Percentiles rank a stretch among this genome's conserved stretches.
phyloP scores from a whole-genome alignment of 441 rosid species.

The Gossypium davidsonii region DNA sequence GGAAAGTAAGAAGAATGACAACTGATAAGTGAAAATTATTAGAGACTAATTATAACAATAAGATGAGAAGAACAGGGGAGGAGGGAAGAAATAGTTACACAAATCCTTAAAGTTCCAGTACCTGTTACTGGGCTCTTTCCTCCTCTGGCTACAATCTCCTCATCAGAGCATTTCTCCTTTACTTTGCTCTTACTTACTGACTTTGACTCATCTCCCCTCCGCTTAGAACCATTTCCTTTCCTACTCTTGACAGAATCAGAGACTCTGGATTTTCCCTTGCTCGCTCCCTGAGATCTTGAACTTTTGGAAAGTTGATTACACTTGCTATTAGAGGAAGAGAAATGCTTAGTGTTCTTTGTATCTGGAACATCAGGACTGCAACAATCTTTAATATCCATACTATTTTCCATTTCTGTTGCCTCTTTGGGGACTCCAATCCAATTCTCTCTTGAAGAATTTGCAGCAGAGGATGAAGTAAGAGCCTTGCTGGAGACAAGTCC shows the following conservation, averaged over 20 bases:
- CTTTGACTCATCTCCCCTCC: conserved; percentile 31
- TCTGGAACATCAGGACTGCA: conserved; percentile 22
- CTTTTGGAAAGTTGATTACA: conserved; percentile 25
- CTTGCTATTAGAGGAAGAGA: conserved; percentile 36
- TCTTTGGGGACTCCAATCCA: conserved; percentile 23
- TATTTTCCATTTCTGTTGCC: conserved; percentile 20
- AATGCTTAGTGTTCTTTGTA: conserved; percentile 21
- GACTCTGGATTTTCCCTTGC: conserved; percentile 44
- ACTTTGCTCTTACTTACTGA: conserved; percentile 29
- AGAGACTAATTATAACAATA: background rate
- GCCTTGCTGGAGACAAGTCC: conserved; percentile 24
- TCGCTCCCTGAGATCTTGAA: conserved; percentile 42
- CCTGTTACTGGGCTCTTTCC: conserved; percentile 46
- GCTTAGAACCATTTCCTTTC: conserved; percentile 32
- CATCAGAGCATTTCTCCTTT: conserved; percentile 30
- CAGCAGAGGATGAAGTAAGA: conserved; percentile 23
- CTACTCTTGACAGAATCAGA: conserved; percentile 38
- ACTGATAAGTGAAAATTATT: background rate
- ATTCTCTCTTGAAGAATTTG: conserved; percentile 31
- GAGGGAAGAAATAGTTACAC: conserved; percentile 6
- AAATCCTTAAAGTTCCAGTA: conserved; percentile 21
- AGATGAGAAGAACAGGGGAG: conserved; percentile 1
- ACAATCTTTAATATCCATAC: conserved; percentile 19
- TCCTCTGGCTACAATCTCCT: conserved; percentile 26
- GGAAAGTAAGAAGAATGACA: conserved; percentile 4